Evolutionary conservation across 148 eudicot genomes (phyloP).

Genomic region (Vaccinium darrowii): DNA sequence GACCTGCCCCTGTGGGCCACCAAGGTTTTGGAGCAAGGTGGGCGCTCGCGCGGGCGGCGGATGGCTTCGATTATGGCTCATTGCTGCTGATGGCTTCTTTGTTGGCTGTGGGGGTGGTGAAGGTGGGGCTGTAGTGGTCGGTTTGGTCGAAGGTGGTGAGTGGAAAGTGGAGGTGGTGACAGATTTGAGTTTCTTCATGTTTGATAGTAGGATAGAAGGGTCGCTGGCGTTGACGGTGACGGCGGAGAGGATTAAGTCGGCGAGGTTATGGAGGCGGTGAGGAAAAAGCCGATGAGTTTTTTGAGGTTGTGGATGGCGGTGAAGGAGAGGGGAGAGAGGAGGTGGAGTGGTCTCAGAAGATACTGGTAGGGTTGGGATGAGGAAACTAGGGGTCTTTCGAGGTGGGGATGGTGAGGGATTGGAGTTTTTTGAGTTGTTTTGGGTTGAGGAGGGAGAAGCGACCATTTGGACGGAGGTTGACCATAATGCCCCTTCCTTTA

Average conservation of each 20-base stretch:
- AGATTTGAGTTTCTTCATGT: conserved; percentile 28
- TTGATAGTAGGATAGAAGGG: conserved; percentile 40
- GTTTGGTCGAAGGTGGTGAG: conserved; percentile 47
- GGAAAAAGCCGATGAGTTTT: conserved; percentile 36
- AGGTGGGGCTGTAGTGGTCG: too few species aligned
- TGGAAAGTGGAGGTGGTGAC: conserved; percentile 45
- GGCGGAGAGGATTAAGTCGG: conserved; percentile 44
- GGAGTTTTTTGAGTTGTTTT: conserved; percentile 61
- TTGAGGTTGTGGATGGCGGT: conserved; percentile 34
- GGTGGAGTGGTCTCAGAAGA: conserved; percentile 57
- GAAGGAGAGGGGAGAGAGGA: conserved; percentile 54
- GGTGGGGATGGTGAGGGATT: conserved; percentile 61
- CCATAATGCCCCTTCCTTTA: too few species aligned
- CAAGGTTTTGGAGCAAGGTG: too few species aligned
- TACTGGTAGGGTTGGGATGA: conserved; percentile 17
- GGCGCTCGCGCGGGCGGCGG: too few species aligned
- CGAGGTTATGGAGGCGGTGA: conserved; percentile 32
- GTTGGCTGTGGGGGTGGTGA: too few species aligned
- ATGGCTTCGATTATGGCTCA: too few species aligned
- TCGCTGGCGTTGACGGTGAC: conserved; percentile 52
- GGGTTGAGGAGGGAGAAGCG: conserved; percentile 34
- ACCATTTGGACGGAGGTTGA: too few species aligned
- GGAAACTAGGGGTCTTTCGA: conserved; percentile 55
- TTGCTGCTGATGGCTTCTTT: too few species aligned
- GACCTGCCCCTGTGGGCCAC: too few species aligned